phyloP scores from a whole-genome alignment of 1,284 basidiomycete genomes.

The Sanguinoderma infundibulare region DNA sequence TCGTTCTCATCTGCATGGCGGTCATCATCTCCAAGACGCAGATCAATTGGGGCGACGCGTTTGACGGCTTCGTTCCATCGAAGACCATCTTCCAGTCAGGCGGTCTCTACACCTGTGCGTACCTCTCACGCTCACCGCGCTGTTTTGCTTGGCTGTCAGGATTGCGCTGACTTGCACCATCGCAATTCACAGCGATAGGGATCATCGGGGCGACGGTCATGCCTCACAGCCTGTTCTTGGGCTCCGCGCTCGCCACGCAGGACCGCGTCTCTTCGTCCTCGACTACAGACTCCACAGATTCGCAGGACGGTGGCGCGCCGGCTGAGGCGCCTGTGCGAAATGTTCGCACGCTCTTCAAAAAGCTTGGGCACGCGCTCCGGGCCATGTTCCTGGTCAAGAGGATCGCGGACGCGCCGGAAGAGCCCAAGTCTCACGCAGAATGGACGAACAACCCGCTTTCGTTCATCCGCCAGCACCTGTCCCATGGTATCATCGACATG shows the following conservation, averaged over 20 bases:
- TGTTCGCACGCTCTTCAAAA: background rate
- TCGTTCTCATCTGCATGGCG: conserved; percentile 83
- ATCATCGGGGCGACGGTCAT: conserved; percentile 85
- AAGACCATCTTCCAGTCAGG: conserved; percentile 62
- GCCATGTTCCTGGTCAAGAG: background rate
- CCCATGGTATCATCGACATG: conserved; percentile 75
- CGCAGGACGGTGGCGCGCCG: background rate
- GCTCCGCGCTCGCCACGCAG: conserved; percentile 84
- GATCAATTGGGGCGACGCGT: conserved; percentile 80
- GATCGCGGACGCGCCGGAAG: background rate
- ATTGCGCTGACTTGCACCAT: background rate
- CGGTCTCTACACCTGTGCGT: conserved; percentile 80
- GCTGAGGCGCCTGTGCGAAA: background rate
- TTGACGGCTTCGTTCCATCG: conserved; percentile 85
- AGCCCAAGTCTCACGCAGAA: conserved; percentile 24
- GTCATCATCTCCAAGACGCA: conserved; percentile 78
- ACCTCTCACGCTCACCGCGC: conserved; percentile 6
- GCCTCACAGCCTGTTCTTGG: conserved; percentile 93
- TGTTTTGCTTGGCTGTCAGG: background rate
- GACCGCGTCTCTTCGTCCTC: conserved; percentile 53
- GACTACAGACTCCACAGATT: background rate
- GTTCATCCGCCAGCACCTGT: conserved; percentile 79
- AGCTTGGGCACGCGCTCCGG: background rate
- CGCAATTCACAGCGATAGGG: conserved; percentile 65
- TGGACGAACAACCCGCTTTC: conserved; percentile 65